These are phyloP conservation scores for Fraxinus angustifolia DNA, from an alignment of 305 asterid genomes.

Conservation along the genomic window DNA sequence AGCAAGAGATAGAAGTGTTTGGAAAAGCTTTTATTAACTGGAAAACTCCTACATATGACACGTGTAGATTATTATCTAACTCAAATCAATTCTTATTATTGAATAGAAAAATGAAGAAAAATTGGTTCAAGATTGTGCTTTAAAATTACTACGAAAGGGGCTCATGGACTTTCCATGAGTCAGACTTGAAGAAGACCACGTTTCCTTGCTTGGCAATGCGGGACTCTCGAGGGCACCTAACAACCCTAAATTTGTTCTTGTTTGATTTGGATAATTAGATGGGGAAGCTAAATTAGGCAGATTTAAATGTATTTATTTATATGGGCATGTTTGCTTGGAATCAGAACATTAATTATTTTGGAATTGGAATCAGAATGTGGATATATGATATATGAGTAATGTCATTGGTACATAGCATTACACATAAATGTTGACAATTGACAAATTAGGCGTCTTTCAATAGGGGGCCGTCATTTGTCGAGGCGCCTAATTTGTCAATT, in stretches of 20 bases:
- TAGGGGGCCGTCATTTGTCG: too few relatives aligned
- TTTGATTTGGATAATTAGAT: neutral
- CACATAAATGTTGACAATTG: too few relatives aligned
- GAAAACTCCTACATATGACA: conserved; percentile 45
- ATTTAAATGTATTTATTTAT: neutral
- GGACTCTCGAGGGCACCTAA: neutral
- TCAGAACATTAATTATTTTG: neutral
- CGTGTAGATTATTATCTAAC: conserved; percentile 74
- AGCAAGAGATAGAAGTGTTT: conserved; percentile 16
- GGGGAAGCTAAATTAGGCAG: neutral
- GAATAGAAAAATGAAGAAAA: conserved; percentile 13
- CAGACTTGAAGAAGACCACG: conserved; percentile 45
- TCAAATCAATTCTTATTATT: conserved; percentile 42
- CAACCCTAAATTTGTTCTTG: neutral
- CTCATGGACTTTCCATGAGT: conserved; percentile 35
- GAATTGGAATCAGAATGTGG: neutral
- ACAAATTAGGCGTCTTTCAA: too few relatives aligned
- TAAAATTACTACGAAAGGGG: conserved; percentile 19
- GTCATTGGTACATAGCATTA: too few relatives aligned
- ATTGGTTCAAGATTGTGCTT: neutral
- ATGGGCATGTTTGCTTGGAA: neutral
- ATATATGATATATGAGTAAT: neutral
- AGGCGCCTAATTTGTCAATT: too few relatives aligned
- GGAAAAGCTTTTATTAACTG: conserved; percentile 35
- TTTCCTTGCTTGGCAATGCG: conserved; percentile 40